Evolutionary conservation across 805 yeast species (phyloP), one percentile per base, ranked within the genome.

Genomic region (Lachancea kluyveri): DNA sequence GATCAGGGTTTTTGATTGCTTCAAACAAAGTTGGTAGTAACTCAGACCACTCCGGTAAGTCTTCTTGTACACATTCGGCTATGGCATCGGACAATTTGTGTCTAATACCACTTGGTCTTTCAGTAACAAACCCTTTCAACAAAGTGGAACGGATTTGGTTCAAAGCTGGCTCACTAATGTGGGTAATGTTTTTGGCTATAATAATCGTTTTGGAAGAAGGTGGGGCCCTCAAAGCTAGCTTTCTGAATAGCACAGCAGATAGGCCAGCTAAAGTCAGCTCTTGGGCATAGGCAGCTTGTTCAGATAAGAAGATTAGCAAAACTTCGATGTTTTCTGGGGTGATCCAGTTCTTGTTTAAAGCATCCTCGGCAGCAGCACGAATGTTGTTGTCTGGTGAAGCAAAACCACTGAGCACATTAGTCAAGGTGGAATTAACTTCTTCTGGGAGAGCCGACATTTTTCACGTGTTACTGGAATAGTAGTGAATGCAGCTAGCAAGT

Each of bases 81-180:
- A 92, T 80, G 6, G 95, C 94, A 64, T 92, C 98, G 2, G 96
- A 79, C 29, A 92, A 64, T 53, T 90, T 92, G 58, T 90, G 96
- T 54, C 96, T 77, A 19, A 86, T 86, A 41, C 73, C 74, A 40
- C 74, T 75, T n/a, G 81, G 64, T 53, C 79, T 85, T 38, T 69
- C 78, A 8, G 75, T 55, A 3, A 73, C 54, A 48, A 90, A 85
- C 10, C 96, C 97, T 37, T 70, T 70, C 43, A 88, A 65, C 22
- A 90, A 68, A 14, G 74, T 65, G 11, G 64, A 45, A 43, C 94
- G 74, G 31, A 90, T 74, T 49, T 79, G 81, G 22, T 50, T 56
- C 37, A 74, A 67, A 3, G 78, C 79, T 5, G 66, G 70, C 19
- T 69, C 70, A 30, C 76, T 65, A 16, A 87, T 64, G 26, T 72